Conservation (phyloP, 2,329 filamentous ascomycete species). For the Penicillium sp. region DNA sequence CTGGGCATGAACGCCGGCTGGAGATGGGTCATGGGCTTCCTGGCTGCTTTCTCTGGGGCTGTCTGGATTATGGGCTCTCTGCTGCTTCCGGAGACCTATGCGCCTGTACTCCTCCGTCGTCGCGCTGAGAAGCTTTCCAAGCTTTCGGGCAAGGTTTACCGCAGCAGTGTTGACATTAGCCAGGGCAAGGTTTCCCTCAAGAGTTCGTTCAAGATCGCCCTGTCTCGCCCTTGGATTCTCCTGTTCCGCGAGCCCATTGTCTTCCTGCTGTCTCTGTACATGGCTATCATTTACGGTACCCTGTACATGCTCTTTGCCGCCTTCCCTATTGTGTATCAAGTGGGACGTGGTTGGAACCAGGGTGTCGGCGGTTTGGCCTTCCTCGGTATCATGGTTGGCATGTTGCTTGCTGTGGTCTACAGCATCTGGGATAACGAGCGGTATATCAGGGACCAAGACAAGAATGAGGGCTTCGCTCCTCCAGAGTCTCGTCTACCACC, state of each 20-base stretch:
- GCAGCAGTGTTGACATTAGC: constrained; percentile 25
- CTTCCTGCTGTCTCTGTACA: constrained; percentile 28
- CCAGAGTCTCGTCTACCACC: constrained; percentile 28
- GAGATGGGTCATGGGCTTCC: constrained; percentile 30
- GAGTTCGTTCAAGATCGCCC: constrained; percentile 22
- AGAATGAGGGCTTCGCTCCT: constrained; percentile 21
- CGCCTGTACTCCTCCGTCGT: constrained; percentile 27
- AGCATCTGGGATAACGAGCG: constrained; percentile 26
- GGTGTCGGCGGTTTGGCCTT: constrained; percentile 27
- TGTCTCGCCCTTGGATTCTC: constrained; percentile 29
- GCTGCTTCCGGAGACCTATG: constrained; percentile 29
- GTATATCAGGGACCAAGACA: constrained; percentile 17
- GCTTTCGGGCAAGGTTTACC: constrained; percentile 24
- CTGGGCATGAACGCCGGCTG: constrained; percentile 27
- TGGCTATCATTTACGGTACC: constrained; percentile 29
- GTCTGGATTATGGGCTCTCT: constrained; percentile 26
- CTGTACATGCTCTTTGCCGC: constrained; percentile 31
- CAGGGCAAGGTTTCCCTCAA: constrained; percentile 20
- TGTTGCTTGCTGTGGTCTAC: constrained; percentile 23
- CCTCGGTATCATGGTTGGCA: constrained; percentile 31
- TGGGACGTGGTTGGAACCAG: constrained; percentile 27
- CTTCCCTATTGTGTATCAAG: constrained; percentile 30
- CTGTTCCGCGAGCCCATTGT: constrained; percentile 31
- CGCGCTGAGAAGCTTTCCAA: constrained; percentile 24
- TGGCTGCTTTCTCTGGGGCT: constrained; percentile 26